A percentile compares a stretch with the other conserved stretches of the same genome.
phyloP scores from a whole-genome alignment of 2,329 filamentous ascomycete genomes.

The Calcarisporium arbuscula region DNA sequence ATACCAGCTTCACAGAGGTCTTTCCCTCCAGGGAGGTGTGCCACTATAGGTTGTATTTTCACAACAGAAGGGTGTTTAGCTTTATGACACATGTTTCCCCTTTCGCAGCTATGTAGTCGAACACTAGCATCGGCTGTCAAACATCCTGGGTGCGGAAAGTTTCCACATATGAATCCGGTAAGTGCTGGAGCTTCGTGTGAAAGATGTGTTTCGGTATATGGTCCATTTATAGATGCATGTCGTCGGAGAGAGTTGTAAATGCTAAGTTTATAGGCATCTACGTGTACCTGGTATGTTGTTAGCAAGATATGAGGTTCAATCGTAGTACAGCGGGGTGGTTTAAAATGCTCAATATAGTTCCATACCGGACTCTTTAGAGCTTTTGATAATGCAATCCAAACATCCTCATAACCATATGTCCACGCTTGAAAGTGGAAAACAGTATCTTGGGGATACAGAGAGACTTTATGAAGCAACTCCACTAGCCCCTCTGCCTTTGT shows the following conservation, averaged over 20 bases:
- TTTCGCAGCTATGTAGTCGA: constrained; percentile 82
- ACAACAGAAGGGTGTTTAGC: constrained; percentile 50
- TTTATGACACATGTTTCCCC: constrained; percentile 54
- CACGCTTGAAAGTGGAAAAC: constrained; percentile 80
- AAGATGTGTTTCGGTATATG: constrained; percentile 34
- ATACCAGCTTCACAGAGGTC: constrained; percentile 69
- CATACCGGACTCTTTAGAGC: constrained; percentile 57
- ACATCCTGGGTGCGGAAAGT: constrained; percentile 62
- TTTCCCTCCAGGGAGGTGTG: constrained; percentile 50
- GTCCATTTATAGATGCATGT: constrained; percentile 32
- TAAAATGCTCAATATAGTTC: too few species aligned
- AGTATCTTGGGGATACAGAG: constrained; percentile 63
- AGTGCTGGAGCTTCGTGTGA: constrained; percentile 59
- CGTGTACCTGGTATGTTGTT: constrained; percentile 55
- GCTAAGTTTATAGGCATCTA: constrained; percentile 72
- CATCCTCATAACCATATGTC: constrained; percentile 88
- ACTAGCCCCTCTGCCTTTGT: constrained; percentile 67
- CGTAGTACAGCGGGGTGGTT: too few species aligned
- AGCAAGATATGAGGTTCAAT: not conserved
- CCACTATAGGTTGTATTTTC: constrained; percentile 72
- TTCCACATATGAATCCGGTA: constrained; percentile 69
- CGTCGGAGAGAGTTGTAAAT: constrained; percentile 62
- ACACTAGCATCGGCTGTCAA: constrained; percentile 57
- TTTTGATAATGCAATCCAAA: constrained; percentile 76
- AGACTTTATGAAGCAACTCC: constrained; percentile 66